Evolutionary conservation across 139 green algal species (phyloP).

Genomic region (Coelastrella sp.): DNA sequence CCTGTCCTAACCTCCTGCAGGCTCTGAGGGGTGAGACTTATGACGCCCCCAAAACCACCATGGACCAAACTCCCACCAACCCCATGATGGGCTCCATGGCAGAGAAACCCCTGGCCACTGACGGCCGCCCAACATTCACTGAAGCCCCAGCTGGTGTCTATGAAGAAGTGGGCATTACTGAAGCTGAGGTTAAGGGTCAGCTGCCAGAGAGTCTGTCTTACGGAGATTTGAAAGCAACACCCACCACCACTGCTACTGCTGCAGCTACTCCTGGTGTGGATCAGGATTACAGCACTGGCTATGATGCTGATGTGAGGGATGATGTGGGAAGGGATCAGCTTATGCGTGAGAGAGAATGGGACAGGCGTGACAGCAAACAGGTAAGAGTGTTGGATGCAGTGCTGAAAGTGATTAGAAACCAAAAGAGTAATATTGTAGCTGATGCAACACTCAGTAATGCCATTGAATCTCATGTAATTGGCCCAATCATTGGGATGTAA

Average conservation of each 20-base stretch:
- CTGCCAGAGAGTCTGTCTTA: not conserved
- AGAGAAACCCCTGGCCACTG: too few species aligned
- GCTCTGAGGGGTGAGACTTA: not conserved
- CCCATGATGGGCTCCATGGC: too few species aligned
- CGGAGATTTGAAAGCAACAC: too few species aligned
- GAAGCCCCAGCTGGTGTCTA: not conserved
- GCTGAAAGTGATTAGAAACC: too few species aligned
- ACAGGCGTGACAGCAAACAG: slow-evolving; percentile 24
- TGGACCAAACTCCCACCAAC: not conserved
- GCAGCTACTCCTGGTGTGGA: not conserved
- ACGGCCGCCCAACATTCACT: not conserved
- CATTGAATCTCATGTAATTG: too few species aligned
- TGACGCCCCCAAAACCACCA: not conserved
- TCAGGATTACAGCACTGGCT: not conserved
- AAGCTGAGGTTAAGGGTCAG: not conserved
- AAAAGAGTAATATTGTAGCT: too few species aligned
- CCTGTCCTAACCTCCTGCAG: not conserved
- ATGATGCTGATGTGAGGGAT: not conserved
- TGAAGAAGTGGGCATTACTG: not conserved
- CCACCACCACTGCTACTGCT: too few species aligned
- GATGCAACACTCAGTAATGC: too few species aligned
- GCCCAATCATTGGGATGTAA: too few species aligned
- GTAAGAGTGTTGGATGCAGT: not conserved
- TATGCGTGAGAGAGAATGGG: slow-evolving; percentile 30
- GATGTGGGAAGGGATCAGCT: not conserved